These are phyloP conservation scores for Diaporthe helianthi DNA, from an alignment of 2,329 filamentous ascomycete genomes.

Conservation along the genomic window DNA sequence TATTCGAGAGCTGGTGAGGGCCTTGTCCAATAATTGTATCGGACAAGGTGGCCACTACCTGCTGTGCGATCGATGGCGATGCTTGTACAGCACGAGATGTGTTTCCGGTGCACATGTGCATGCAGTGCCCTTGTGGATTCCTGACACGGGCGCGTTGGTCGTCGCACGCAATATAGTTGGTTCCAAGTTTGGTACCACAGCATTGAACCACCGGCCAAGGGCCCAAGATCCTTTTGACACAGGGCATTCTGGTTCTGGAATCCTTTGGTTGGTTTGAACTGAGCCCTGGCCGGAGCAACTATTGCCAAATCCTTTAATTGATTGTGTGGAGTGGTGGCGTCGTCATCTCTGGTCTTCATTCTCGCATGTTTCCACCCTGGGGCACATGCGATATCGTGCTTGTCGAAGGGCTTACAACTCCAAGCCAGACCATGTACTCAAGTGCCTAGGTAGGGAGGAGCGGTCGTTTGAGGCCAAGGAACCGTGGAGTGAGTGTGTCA, in stretches of 20 bases:
- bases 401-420: neutral
- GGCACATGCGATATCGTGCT: neutral
- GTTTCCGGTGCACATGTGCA: neutral
- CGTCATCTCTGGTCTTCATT: neutral
- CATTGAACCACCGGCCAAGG: constrained; percentile 1
- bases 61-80: neutral
- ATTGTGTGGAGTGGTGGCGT: neutral
- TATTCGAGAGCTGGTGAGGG: neutral
- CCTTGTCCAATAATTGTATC: neutral
- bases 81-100: constrained; percentile 4
- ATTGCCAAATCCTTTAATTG: neutral
- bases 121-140: neutral
- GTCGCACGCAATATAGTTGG: neutral
- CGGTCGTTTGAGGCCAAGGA: too few species aligned
- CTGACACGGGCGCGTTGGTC: neutral
- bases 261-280: neutral
- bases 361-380: neutral
- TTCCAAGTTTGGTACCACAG: neutral
- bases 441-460: too few species aligned
- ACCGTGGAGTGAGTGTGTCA: neutral
- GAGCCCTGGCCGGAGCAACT: too few species aligned
- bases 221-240: neutral
- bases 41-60: neutral
- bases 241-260: neutral
- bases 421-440: neutral